Percentiles rank a stretch among this genome's conserved stretches.
phyloP scores from a whole-genome alignment of 305 asterid species.

The Galium porrigens region DNA sequence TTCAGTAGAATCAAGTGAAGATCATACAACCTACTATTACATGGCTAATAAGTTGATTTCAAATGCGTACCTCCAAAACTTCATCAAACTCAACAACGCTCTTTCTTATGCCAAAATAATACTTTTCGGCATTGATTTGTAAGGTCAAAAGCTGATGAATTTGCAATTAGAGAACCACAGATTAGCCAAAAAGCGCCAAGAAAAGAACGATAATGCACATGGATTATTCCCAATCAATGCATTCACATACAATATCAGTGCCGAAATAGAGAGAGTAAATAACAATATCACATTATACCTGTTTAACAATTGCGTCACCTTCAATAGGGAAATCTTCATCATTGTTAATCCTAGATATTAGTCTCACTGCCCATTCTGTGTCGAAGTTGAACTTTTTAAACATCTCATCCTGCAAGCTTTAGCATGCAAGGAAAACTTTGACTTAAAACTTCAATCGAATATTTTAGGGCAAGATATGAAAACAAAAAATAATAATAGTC shows the following conservation, averaged over 20 bases:
- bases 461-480: not conserved
- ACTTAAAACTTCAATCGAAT: not conserved
- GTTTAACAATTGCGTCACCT: conserved; percentile 72
- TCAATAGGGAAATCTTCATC: conserved; percentile 89
- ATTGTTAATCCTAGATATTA: conserved; percentile 72
- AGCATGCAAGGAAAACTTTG: conserved; percentile 3
- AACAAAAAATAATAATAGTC: not conserved
- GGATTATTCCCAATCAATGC: not conserved
- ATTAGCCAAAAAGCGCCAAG: conserved; percentile 6
- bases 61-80: conserved; percentile 77
- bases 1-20: not conserved
- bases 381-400: conserved; percentile 92
- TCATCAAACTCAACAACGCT: conserved; percentile 95
- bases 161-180: conserved; percentile 14
- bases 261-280: conserved; percentile 5
- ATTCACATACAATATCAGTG: not conserved
- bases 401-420: conserved; percentile 96
- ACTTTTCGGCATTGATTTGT: conserved; percentile 88
- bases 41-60: not conserved
- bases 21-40: not conserved
- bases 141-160: conserved; percentile 62
- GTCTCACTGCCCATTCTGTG: conserved; percentile 91
- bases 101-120: conserved; percentile 79
- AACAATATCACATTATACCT: conserved; percentile 28
- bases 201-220: conserved; percentile 8